Base-by-base conservation (phyloP, 768 basidiomycete species). In the Suillus ampliporus region DNA sequence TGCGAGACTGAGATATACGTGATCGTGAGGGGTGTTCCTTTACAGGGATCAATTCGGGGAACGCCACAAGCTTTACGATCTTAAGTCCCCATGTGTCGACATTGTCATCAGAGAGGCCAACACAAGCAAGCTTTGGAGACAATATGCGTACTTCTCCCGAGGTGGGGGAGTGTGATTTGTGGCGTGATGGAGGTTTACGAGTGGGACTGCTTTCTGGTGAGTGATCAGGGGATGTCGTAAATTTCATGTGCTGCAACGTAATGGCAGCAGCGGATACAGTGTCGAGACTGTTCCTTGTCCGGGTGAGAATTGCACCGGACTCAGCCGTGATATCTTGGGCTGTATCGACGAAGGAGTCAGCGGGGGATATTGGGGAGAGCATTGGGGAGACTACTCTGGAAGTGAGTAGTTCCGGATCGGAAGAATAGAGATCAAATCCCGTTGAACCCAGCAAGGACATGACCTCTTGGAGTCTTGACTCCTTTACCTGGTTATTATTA, bases 41-140 rank as follows among this genome's bases (percentile, higher is more conserved):
- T 1, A 65, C 56, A n/a, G 82, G 79, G 35, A 90, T 87, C 58
- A 92, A 81, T 63, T 91, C 90, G 0, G 90, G 89, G 72, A 86
- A 92, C 7, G 90, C 89, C 43, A 93, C 81, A 15, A 92, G 81
- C 75, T 91, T 91, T 64, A 93, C 80, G 47, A 93, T 84, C 78
- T 93, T 92, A 64, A 89, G 81, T 26, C 84, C 83, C 91, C 91
- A 93, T 54, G 84, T 82, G 61, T 91, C 88, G 38, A 86, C 83
- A 52, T 80, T 79, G 64, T 89, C 87, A 68, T 90, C 87, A 44
- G 86, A 85, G 31, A 92, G 79, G 2, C 91, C 91, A 38, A 93
- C 89, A 68, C 89, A 92, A 10, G 89, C 85, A 37, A 93, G 82
- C 68, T 91, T 90, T 35, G 89, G 84, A n/a, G 83, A 74, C 5